phyloP scores from a whole-genome alignment of 257 asterid species.

The Nyctanthes arbortristis region DNA sequence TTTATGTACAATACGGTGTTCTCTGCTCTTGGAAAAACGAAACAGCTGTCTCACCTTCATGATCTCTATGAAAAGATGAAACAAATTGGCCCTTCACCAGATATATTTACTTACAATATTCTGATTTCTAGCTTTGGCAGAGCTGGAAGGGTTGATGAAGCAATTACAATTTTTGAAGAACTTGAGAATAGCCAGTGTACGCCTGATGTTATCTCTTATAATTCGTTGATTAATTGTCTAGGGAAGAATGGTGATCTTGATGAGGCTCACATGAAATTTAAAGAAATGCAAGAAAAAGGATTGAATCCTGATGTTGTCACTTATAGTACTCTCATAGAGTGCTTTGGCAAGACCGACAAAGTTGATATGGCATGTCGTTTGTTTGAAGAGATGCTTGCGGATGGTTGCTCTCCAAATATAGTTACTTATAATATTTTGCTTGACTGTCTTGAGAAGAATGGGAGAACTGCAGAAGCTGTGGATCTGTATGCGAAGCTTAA shows the following conservation, averaged over 20 bases:
- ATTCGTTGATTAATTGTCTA: conserved; percentile 81
- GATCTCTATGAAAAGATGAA: conserved; percentile 85
- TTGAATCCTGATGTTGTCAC: conserved; percentile 93
- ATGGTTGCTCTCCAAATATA: conserved; percentile 85
- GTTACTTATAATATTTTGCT: conserved; percentile 88
- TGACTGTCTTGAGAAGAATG: conserved; percentile 83
- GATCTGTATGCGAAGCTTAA: conserved; percentile 77
- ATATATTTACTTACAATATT: conserved; percentile 83
- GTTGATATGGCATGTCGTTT: conserved; percentile 82
- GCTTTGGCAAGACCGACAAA: conserved; percentile 89
- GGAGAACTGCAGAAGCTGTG: conserved; percentile 90
- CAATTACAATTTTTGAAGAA: conserved; percentile 75
- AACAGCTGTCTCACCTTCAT: conserved; percentile 60
- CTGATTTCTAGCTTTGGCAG: conserved; percentile 82
- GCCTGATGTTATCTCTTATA: conserved; percentile 83
- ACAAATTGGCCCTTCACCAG: conserved; percentile 71
- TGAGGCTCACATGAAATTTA: conserved; percentile 89
- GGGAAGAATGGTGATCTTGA: conserved; percentile 90
- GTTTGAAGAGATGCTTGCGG: conserved; percentile 79
- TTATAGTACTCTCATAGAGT: conserved; percentile 84
- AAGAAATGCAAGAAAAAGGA: conserved; percentile 87
- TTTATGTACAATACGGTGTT: conserved; percentile 84
- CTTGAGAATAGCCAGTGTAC: conserved; percentile 71
- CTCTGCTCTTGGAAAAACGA: conserved; percentile 74
- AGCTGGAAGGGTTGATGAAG: conserved; percentile 80